Conservation (phyloP, 2,329 filamentous ascomycete species). For the Allantophomopsis cytisporea region DNA sequence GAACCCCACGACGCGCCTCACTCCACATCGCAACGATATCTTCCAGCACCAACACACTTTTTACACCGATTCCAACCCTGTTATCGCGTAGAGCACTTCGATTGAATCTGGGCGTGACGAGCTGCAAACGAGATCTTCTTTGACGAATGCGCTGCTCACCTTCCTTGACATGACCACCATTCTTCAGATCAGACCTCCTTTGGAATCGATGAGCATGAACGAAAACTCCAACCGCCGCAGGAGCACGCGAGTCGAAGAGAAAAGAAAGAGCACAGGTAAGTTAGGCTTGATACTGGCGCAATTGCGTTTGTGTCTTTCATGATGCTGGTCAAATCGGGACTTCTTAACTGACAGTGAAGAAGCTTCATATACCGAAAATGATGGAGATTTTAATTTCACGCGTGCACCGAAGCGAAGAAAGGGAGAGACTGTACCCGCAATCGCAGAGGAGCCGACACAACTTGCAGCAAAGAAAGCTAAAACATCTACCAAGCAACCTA, state of each 20-base stretch:
- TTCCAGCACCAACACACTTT: no score
- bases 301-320: conserved; percentile 1
- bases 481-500: conserved; percentile 21
- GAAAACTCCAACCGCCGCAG: conserved; percentile 36
- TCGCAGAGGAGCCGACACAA: conserved; percentile 22
- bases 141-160: neutral
- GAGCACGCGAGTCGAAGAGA: conserved; percentile 42
- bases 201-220: conserved; percentile 58
- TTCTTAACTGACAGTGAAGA: conserved; percentile 1
- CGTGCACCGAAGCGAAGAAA: conserved; percentile 56
- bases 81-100: no score
- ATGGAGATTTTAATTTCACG: conserved; percentile 66
- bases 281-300: conserved; percentile 8
- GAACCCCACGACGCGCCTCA: no score
- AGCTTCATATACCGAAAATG: conserved; percentile 51
- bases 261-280: conserved; percentile 29
- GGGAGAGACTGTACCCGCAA: conserved; percentile 42
- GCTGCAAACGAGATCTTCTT: neutral
- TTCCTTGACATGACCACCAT: conserved; percentile 54
- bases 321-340: conserved; percentile 1
- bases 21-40: no score
- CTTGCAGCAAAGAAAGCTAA: conserved; percentile 21
- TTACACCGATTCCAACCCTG: no score
- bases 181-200: conserved; percentile 47
- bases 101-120: neutral